A percentile compares a stretch with the other conserved stretches of the same genome.
These are phyloP conservation scores for Podaxis sp. DNA, from an alignment of 768 basidiomycete genomes.

Conservation along the genomic window DNA sequence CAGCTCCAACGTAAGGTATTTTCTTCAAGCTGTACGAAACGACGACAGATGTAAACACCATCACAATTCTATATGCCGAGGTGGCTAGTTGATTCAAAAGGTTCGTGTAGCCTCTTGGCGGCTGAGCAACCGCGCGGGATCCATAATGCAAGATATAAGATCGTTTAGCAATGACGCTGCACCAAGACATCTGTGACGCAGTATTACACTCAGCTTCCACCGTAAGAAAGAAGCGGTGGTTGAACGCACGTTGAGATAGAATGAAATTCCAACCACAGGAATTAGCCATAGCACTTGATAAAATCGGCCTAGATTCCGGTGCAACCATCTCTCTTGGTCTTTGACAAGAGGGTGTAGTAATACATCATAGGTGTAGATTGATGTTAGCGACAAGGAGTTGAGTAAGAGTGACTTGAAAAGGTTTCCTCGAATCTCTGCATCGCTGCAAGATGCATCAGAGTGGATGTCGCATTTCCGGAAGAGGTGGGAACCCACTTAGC, in stretches of 20 bases:
- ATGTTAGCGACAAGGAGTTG: conserved; percentile 68
- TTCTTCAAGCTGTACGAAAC: conserved; percentile 64
- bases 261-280: conserved; percentile 71
- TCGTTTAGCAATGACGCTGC: conserved; percentile 71
- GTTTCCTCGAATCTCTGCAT: conserved; percentile 73
- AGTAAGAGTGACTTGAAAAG: conserved; percentile 74
- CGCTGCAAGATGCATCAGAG: conserved; percentile 39
- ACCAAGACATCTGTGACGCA: conserved; percentile 68
- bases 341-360: conserved; percentile 68
- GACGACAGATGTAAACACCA: conserved; percentile 75
- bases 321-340: conserved; percentile 63
- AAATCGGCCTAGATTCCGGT: conserved; percentile 72
- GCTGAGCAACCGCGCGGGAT: conserved; percentile 48
- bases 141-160: conserved; percentile 75
- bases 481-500: conserved; percentile 46
- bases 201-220: not conserved
- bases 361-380: conserved; percentile 76
- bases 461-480: not conserved
- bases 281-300: conserved; percentile 79
- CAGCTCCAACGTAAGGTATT: conserved; percentile 65
- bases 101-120: conserved; percentile 63
- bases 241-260: conserved; percentile 79
- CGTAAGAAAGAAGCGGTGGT: not conserved
- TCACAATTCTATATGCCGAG: conserved; percentile 78
- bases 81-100: conserved; percentile 75